phyloP scores from a whole-genome alignment of 768 basidiomycete genomes.

The Strobilomyces confusus region DNA sequence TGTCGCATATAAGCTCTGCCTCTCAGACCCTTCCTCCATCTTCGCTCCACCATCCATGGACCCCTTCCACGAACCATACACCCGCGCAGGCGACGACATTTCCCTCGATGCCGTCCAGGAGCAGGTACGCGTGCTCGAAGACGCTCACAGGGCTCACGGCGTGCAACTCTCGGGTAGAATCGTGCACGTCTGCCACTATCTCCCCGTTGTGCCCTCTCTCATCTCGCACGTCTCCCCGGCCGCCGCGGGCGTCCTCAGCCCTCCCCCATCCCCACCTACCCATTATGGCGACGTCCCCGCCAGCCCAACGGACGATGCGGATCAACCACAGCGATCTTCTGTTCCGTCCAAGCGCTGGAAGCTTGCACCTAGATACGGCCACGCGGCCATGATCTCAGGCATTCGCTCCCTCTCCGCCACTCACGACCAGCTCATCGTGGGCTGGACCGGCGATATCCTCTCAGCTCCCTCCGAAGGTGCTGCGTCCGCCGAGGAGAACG shows the following conservation, averaged over 20 bases:
- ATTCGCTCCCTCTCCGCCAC: constrained; percentile 79
- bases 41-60: constrained; percentile 45
- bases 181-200: constrained; percentile 88
- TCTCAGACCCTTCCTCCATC: not conserved
- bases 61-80: constrained; percentile 70
- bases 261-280: constrained; percentile 75
- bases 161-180: constrained; percentile 82
- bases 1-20: constrained; percentile 19
- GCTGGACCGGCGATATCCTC: constrained; percentile 89
- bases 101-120: constrained; percentile 70
- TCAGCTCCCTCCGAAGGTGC: constrained; percentile 36
- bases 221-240: constrained; percentile 32
- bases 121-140: constrained; percentile 69
- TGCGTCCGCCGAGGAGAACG: constrained; percentile 27
- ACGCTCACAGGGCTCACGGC: constrained; percentile 62
- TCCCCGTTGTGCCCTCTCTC: constrained; percentile 72
- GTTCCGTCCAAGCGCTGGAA: constrained; percentile 53
- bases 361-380: constrained; percentile 76
- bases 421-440: constrained; percentile 88
- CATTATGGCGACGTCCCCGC: constrained; percentile 45
- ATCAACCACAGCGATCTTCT: constrained; percentile 7
- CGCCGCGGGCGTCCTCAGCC: constrained; percentile 54
- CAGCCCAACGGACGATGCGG: constrained; percentile 25
- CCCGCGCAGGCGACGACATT: constrained; percentile 58
- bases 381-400: constrained; percentile 93